These are phyloP conservation scores for Medicago ruthenica DNA, from an alignment of 306 rosid genomes.

Conservation along the genomic window DNA sequence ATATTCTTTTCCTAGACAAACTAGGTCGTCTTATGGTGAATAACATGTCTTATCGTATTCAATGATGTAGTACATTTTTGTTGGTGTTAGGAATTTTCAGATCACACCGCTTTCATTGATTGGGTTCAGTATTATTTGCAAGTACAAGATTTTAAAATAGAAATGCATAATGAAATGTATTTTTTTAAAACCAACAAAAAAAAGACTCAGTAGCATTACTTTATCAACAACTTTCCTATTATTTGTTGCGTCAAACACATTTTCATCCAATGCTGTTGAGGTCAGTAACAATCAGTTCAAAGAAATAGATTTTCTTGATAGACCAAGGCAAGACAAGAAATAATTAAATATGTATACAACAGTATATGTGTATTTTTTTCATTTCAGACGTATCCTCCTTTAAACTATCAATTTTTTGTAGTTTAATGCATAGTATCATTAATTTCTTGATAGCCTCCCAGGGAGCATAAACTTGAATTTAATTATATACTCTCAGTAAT, in stretches of 20 bases:
- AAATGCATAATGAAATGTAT: no score
- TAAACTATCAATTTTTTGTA: slow-evolving; percentile 22
- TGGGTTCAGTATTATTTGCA: no score
- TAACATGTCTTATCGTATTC: background rate
- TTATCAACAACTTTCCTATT: slow-evolving; percentile 16
- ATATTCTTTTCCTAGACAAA: slow-evolving; percentile 31
- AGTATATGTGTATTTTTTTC: background rate
- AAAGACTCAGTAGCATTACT: slow-evolving; percentile 2
- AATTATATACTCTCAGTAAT: slow-evolving; percentile 3
- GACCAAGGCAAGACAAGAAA: slow-evolving; percentile 1
- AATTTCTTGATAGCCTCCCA: background rate
- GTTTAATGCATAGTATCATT: background rate
- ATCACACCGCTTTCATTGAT: no score
- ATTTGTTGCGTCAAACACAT: background rate
- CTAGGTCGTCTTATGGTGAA: slow-evolving; percentile 19
- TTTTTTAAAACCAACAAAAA: slow-evolving; percentile 10
- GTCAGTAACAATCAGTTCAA: slow-evolving; percentile 12
- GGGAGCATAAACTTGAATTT: slow-evolving; percentile 13
- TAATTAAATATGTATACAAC: slow-evolving; percentile 2
- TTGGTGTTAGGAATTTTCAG: background rate
- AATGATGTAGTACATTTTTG: slow-evolving; percentile 16
- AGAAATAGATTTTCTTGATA: slow-evolving; percentile 7
- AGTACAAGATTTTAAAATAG: no score
- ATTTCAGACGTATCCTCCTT: slow-evolving; percentile 27
- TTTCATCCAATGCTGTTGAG: slow-evolving; percentile 28